A percentile compares a stretch with the other conserved stretches of the same genome.
These are phyloP conservation scores for Diddensiella transvaalensis DNA, from an alignment of 805 yeast species.

Conservation along the genomic window DNA sequence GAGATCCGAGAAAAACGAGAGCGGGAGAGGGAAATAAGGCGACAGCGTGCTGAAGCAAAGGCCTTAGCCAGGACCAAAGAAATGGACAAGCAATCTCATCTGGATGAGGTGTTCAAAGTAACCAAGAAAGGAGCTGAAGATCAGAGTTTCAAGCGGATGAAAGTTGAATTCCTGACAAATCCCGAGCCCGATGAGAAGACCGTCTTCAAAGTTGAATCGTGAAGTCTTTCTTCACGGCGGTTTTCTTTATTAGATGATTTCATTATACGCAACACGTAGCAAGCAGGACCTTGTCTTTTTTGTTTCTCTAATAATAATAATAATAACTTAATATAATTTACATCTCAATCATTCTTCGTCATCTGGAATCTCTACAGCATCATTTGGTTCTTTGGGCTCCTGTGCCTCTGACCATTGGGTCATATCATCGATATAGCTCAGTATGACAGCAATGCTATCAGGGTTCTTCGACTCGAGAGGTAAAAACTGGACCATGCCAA, in stretches of 20 bases:
- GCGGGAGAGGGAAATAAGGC: background rate
- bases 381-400: slow-evolving; percentile 95
- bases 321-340: slow-evolving; percentile 2
- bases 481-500: slow-evolving; percentile 96
- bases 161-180: background rate
- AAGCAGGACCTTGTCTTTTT: background rate
- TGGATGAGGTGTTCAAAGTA: background rate
- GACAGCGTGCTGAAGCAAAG: slow-evolving; percentile 7
- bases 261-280: background rate
- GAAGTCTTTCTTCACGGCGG: too few relatives aligned
- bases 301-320: slow-evolving; percentile 3
- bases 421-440: slow-evolving; percentile 91
- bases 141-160: background rate
- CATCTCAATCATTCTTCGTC: slow-evolving; percentile 46
- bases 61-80: slow-evolving; percentile 9
- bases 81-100: slow-evolving; percentile 1
- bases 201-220: background rate
- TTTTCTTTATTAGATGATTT: background rate
- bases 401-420: slow-evolving; percentile 97
- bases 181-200: background rate
- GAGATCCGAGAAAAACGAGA: slow-evolving; percentile 24
- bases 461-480: slow-evolving; percentile 80
- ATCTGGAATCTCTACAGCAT: slow-evolving; percentile 48
- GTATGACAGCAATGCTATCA: slow-evolving; percentile 72
- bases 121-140: background rate